Evolutionary conservation across 1,139 yeast species (phyloP), one percentile per base, ranked within the genome.

Genomic region (Magnusiomyces magnusii): DNA sequence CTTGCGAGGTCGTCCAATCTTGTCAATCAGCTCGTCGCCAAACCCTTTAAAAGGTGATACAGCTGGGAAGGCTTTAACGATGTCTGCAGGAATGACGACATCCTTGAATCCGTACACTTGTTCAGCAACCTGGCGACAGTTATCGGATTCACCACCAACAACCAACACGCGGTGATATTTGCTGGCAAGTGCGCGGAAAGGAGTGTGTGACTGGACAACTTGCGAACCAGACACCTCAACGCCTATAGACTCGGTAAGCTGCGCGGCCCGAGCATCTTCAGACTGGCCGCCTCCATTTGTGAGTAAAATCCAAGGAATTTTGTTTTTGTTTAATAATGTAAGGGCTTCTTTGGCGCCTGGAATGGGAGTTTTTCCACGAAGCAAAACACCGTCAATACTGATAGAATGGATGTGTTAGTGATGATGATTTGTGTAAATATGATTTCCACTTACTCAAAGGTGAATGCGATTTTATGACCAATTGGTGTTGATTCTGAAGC

Each of bases 201-300:
- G 99, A 0, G 98, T 92, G 73, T 93, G 99, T 56, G 95, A 85
- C 71, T 89, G 96, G 17, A 93, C 84, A 50, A 93, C 76, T 69
- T 92, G 97, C 53, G 78, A 74, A 2, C 84, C 80, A 51, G 64
- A 54, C 24, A 89, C 75, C 1, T 76, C 73, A 3, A 83, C 73
- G 3, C 77, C 78, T 42, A 88, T 71, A 39, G 75, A 73, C n/a
- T 75, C 67, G 2, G 86, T 78, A 19, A 93, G 73, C 57, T 79
- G 82, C 3, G 76, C 76, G 0, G 84, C 84, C 53, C 97, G 77
- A 21, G 77, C 79, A 5, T 68, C 63, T 70, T 93, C 99, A 27
- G 82, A 75, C 57, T 80, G 80, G 2, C 99, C 98, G 5, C 99
- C 99, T 31, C 99, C 98, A 69, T 93, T 93, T 24, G 98, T 93